Conservation (phyloP, 306 rosid species). For the Abrus pulchellus region DNA sequence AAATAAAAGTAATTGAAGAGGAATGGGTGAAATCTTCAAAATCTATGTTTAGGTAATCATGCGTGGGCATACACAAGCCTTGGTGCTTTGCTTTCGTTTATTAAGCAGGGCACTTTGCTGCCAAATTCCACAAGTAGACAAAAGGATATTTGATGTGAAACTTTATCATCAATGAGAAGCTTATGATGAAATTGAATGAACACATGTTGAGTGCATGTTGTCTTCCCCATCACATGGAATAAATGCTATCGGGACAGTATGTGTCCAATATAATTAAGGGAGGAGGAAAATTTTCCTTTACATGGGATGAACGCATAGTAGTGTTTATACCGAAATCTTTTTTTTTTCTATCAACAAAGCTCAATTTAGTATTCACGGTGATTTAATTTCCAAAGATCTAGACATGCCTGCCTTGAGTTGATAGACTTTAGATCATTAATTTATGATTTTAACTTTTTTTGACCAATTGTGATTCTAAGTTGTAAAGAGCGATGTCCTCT, state of each 20-base stretch:
- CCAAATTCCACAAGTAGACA: constrained; percentile 3
- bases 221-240: constrained; percentile 20
- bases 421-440: neutral
- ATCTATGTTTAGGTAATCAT: constrained; percentile 6
- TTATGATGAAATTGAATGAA: neutral
- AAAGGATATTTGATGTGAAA: constrained; percentile 12
- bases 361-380: neutral
- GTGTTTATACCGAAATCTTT: constrained; percentile 5
- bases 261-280: neutral
- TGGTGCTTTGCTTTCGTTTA: neutral
- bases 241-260: neutral
- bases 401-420: neutral
- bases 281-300: neutral
- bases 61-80: neutral
- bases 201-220: neutral
- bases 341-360: neutral
- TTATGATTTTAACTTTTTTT: neutral
- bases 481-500: neutral
- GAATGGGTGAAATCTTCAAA: constrained; percentile 2
- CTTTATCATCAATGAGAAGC: no score
- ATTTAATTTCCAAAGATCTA: neutral
- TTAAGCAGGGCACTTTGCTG: neutral
- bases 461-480: neutral
- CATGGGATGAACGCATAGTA: neutral
- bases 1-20: constrained; percentile 12